Evolutionary conservation across 1,139 yeast species (phyloP).

Genomic region (Entelexis paramagnoliae): DNA sequence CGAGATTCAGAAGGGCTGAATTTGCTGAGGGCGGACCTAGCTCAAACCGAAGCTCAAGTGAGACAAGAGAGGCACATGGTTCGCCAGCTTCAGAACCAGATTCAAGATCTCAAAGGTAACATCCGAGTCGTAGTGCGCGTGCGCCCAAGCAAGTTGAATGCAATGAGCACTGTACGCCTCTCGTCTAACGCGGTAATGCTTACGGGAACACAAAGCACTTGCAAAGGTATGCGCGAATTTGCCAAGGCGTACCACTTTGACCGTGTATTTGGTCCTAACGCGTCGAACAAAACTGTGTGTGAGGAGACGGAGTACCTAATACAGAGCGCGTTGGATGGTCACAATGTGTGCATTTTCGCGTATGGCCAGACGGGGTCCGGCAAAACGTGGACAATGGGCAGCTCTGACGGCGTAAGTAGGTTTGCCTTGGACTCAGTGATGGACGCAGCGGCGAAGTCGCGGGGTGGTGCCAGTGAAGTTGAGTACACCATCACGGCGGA

Average conservation of each 20-base stretch:
- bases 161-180: neutral
- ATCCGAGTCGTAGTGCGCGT: slow-evolving; percentile 84
- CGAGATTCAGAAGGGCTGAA: neutral
- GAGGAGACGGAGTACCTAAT: slow-evolving; percentile 80
- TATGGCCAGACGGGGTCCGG: slow-evolving; percentile 99
- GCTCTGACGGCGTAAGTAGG: slow-evolving; percentile 75
- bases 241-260: slow-evolving; percentile 54
- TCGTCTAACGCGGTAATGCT: neutral
- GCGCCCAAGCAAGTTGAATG: slow-evolving; percentile 41
- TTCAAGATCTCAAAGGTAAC: slow-evolving; percentile 86
- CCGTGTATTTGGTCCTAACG: slow-evolving; percentile 51
- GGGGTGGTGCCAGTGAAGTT: neutral
- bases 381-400: slow-evolving; percentile 78
- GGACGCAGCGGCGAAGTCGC: neutral
- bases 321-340: slow-evolving; percentile 85
- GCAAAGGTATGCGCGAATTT: slow-evolving; percentile 5
- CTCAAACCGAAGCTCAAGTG: neutral
- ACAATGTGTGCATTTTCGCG: slow-evolving; percentile 86
- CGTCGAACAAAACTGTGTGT: slow-evolving; percentile 55
- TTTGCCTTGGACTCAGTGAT: slow-evolving; percentile 59
- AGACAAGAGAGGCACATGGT: slow-evolving; percentile 11
- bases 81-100: slow-evolving; percentile 57
- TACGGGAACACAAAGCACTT: neutral
- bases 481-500: slow-evolving; percentile 46
- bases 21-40: neutral